Evolutionary conservation across 805 yeast species (phyloP).

Genomic region (Tetrapisispora namnaoensis): DNA sequence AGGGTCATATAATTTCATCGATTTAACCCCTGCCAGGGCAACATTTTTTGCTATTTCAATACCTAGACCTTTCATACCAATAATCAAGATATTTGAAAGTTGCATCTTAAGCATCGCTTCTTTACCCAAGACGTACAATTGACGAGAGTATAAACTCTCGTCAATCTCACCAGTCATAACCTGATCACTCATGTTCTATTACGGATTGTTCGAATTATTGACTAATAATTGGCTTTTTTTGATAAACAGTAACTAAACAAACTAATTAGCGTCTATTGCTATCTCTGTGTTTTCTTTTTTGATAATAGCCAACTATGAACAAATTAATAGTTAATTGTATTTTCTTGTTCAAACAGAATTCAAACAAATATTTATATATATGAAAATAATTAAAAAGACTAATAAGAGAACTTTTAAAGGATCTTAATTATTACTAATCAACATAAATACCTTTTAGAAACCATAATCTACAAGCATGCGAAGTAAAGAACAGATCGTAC

Average conservation of each 20-base stretch:
- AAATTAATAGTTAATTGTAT: too few relatives aligned
- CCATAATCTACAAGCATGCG: too few relatives aligned
- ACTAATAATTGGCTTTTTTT: not conserved
- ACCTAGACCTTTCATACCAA: conserved; percentile 90
- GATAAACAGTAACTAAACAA: not conserved
- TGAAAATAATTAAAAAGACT: too few relatives aligned
- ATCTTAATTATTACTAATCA: too few relatives aligned
- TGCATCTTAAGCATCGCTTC: conserved; percentile 99
- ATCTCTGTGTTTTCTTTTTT: too few relatives aligned
- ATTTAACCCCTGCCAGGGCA: conserved; percentile 94
- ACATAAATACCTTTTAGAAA: too few relatives aligned
- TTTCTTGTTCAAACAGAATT: too few relatives aligned
- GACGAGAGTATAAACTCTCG: conserved; percentile 92
- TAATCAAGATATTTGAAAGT: conserved; percentile 77
- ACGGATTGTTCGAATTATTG: not conserved
- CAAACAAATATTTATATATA: too few relatives aligned
- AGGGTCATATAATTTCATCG: conserved; percentile 79
- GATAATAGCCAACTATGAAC: too few relatives aligned
- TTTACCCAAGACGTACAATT: conserved; percentile 89
- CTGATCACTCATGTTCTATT: conserved; percentile 6
- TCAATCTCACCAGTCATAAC: conserved; percentile 50
- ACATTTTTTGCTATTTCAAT: conserved; percentile 94
- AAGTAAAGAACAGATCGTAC: too few relatives aligned
- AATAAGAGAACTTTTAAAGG: too few relatives aligned
- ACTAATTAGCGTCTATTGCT: not conserved